Evolutionary conservation across 805 yeast genomes (phyloP).

Genomic region (Starmerella khaoyaiensis): DNA sequence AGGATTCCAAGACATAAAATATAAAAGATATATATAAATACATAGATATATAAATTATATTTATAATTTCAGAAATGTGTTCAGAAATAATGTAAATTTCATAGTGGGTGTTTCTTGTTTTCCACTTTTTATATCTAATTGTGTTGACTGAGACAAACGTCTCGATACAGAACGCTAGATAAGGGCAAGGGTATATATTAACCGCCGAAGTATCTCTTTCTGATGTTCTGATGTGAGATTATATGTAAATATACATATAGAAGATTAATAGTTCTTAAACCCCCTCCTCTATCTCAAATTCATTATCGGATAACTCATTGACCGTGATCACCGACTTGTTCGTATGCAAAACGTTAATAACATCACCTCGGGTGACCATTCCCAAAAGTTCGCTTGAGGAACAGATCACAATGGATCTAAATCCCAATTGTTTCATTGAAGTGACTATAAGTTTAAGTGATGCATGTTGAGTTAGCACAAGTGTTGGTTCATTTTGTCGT

Average conservation of each 20-base stretch:
- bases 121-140: background rate
- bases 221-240: too few relatives aligned
- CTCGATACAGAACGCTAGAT: background rate
- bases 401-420: constrained; percentile 17
- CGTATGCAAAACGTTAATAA: constrained; percentile 7
- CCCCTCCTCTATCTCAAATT: constrained; percentile 10
- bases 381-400: constrained; percentile 11
- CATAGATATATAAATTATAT: too few relatives aligned
- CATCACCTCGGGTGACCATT: constrained; percentile 14
- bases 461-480: constrained; percentile 15
- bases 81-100: too few relatives aligned
- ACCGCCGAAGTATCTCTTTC: too few relatives aligned
- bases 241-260: background rate
- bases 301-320: constrained; percentile 3
- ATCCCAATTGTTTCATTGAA: constrained; percentile 15
- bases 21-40: too few relatives aligned
- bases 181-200: too few relatives aligned
- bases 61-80: background rate
- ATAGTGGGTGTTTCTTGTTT: background rate
- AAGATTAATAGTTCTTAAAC: background rate
- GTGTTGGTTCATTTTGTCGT: constrained; percentile 15
- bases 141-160: background rate
- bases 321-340: background rate
- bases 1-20: too few relatives aligned
- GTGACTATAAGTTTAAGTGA: constrained; percentile 9